Conservation (phyloP, 1,284 basidiomycete species). For the Vanrija sp. region DNA sequence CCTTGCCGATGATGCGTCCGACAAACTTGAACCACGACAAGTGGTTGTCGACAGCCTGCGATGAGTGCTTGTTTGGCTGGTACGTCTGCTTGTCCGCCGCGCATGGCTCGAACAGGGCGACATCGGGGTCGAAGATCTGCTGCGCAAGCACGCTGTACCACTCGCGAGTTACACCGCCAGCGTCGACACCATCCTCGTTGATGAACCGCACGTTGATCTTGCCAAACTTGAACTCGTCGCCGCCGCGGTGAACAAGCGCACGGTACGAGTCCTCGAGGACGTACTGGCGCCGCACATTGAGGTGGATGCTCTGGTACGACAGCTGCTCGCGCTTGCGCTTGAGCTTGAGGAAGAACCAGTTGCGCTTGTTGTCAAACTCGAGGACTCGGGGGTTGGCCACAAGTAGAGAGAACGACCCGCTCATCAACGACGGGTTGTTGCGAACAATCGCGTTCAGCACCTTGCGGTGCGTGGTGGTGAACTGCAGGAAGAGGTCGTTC, state of each 20-base stretch:
- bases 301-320: constrained; percentile 69
- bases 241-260: constrained; percentile 79
- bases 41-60: constrained; percentile 74
- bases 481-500: constrained; percentile 84
- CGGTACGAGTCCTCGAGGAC: constrained; percentile 98
- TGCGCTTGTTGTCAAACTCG: constrained; percentile 99
- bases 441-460: constrained; percentile 96
- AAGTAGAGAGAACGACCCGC: constrained; percentile 92
- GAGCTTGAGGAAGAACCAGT: constrained; percentile 95
- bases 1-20: constrained; percentile 87
- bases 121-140: constrained; percentile 99
- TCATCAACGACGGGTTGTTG: constrained; percentile 96
- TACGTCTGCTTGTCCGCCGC: constrained; percentile 91
- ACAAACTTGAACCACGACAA: constrained; percentile 98
- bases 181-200: constrained; percentile 96
- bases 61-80: constrained; percentile 93
- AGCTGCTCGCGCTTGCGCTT: constrained; percentile 78
- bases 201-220: constrained; percentile 97
- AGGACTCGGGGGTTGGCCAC: constrained; percentile 94
- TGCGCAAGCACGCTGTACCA: constrained; percentile 98
- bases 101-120: constrained; percentile 90
- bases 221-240: constrained; percentile 96
- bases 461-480: constrained; percentile 92
- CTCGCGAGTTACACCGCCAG: constrained; percentile 95
- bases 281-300: constrained; percentile 87